These are phyloP conservation scores for Luffa aegyptiaca DNA, from an alignment of 306 rosid species.

Conservation along the genomic window DNA sequence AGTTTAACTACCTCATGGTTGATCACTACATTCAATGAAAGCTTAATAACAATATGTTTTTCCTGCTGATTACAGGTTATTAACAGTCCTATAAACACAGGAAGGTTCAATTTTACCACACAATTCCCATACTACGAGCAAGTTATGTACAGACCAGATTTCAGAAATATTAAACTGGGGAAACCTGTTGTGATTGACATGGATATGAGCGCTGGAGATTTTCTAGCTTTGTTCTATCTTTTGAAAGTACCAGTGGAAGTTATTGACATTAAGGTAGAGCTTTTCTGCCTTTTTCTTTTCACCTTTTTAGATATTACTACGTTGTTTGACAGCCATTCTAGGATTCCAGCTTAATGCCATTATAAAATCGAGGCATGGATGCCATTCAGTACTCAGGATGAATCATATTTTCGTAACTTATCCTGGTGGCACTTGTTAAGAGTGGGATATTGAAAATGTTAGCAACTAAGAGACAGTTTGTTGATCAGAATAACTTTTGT, in stretches of 20 bases:
- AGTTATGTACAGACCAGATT: constrained; percentile 54
- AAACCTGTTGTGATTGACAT: constrained; percentile 81
- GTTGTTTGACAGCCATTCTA: not conserved
- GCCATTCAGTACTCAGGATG: not conserved
- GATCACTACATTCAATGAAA: not conserved
- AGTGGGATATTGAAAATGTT: not conserved
- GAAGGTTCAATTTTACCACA: constrained; percentile 68
- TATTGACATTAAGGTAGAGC: constrained; percentile 61
- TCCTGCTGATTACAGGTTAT: constrained; percentile 23
- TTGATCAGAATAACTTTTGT: not conserved
- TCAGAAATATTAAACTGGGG: constrained; percentile 37
- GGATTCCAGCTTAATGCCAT: not conserved
- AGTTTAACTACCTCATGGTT: not conserved
- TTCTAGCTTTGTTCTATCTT: constrained; percentile 68
- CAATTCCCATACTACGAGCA: constrained; percentile 66
- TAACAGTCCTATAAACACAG: constrained; percentile 35
- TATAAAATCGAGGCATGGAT: not conserved
- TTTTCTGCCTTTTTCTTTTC: not conserved
- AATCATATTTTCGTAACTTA: not conserved
- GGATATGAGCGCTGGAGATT: constrained; percentile 99
- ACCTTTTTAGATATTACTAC: not conserved
- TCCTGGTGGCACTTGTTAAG: not conserved
- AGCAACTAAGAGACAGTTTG: not conserved
- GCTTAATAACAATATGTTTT: not conserved
- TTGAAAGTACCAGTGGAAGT: constrained; percentile 72